Base-by-base conservation (phyloP, 176 grass and related monocot species). In the Chrysopogon serrulatus region DNA sequence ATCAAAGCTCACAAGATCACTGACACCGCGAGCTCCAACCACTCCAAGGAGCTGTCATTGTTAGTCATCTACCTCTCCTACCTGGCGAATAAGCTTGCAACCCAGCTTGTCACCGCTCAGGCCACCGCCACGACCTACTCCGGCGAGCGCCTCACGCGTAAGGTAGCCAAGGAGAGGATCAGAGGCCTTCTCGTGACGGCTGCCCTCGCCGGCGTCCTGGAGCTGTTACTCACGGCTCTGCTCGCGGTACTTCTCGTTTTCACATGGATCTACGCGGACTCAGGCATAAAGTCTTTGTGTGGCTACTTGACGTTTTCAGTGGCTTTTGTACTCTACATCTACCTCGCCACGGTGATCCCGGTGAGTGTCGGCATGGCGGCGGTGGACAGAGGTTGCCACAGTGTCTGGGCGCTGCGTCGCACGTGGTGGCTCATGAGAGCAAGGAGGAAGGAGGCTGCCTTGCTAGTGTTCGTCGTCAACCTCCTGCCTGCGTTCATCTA, bases 51-150 rank as follows among this genome's bases (percentile, higher is more conserved):
- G 26, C 24, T 85, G 18, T 27, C 53, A 3, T 9, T 71, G 1
- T 5, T 59, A 59, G 56, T n/a, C 21, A 2, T 79, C 53, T 86
- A 85, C 65, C 36, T 85, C 51, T 66, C 53, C 21, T 79, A 86
- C 84, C 40, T 79, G 8, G 41, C 42, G n/a, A 86, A 41, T 65
- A 71, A 45, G 41, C 76, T 79, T n/a, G 32, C 67, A 67, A 62
- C 67, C 16, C 84, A 71, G 40, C 76, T 72, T 30, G 54, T 27
- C 21, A 49, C 43, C 41, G 23, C 43, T 16, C 51, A 62, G 1
- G 67, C 76, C 5, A 42, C 76, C 66, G 61, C 53, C 4, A 13
- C 31, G 16, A 86, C 76, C 1, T 63, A 63, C 60, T 63, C 60
- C 14, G 60, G 60, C 60, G 60, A 63, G 13, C 60, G 5, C 60